Conservation (phyloP, 495 filamentous ascomycete genomes). For the Elasticomyces elasticus region DNA sequence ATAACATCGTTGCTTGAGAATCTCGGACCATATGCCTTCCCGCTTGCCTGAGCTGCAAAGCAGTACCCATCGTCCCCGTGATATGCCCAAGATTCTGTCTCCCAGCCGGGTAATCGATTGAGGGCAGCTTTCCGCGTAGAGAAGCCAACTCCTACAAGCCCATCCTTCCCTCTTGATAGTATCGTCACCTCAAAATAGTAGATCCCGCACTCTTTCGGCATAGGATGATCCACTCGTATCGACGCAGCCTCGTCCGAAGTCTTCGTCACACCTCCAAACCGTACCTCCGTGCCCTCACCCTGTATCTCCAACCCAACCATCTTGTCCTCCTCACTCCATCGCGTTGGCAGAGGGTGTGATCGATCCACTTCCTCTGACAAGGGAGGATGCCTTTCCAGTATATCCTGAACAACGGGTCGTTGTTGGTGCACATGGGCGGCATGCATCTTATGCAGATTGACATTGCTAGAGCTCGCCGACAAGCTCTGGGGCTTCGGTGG, state of each 20-base stretch:
- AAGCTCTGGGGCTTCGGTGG: conserved; percentile 37
- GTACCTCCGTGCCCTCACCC: conserved; percentile 66
- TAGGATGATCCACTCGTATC: conserved; percentile 75
- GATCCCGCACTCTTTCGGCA: conserved; percentile 85
- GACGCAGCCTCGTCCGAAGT: conserved; percentile 70
- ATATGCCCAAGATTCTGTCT: conserved; percentile 92
- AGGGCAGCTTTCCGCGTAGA: conserved; percentile 62
- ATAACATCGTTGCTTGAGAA: conserved; percentile 72
- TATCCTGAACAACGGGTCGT: conserved; percentile 65
- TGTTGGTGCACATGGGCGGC: conserved; percentile 45
- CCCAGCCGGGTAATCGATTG: conserved; percentile 86
- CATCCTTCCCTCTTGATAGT: conserved; percentile 71
- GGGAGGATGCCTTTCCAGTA: conserved; percentile 67
- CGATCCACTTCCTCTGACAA: conserved; percentile 42
- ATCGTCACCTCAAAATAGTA: conserved; percentile 97
- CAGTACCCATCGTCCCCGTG: conserved; percentile 92
- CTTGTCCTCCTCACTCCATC: conserved; percentile 76
- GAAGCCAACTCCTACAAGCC: conserved; percentile 85
- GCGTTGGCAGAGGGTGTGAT: conserved; percentile 61
- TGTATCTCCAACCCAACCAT: conserved; percentile 61
- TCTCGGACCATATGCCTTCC: conserved; percentile 64
- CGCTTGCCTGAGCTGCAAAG: conserved; percentile 64
- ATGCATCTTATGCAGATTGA: conserved; percentile 54
- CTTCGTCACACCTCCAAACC: conserved; percentile 54
- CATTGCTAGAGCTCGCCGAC: conserved; percentile 53